These are phyloP conservation scores for Athelia psychrophila DNA, from an alignment of 1,284 basidiomycete genomes.

Conservation along the genomic window DNA sequence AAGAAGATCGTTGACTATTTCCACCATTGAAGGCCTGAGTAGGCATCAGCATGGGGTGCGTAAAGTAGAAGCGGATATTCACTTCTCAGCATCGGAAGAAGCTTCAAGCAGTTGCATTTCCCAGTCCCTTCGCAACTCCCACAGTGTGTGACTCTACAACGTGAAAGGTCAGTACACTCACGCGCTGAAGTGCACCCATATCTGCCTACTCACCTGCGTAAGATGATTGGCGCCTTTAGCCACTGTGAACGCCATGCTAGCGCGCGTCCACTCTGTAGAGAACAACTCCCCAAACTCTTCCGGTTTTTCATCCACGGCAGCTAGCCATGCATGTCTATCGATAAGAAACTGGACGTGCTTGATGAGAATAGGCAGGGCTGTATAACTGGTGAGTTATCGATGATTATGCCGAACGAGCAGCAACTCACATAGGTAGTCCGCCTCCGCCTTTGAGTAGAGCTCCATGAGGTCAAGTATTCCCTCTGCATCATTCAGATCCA, in stretches of 20 bases:
- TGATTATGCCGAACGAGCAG: too few species aligned
- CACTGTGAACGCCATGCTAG: conserved; percentile 51
- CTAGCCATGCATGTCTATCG: conserved; percentile 48
- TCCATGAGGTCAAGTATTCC: conserved; percentile 57
- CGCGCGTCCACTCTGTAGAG: conserved; percentile 58
- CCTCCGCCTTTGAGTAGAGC: conserved; percentile 69
- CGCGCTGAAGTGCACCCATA: not conserved
- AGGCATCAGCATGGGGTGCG: not conserved
- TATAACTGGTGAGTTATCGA: too few species aligned
- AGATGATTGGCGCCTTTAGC: conserved; percentile 60
- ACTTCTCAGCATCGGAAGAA: conserved; percentile 47
- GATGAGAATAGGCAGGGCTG: conserved; percentile 72
- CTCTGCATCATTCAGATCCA: conserved; percentile 46
- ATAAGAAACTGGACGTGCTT: conserved; percentile 71
- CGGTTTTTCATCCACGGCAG: conserved; percentile 38
- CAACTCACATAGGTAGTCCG: conserved; percentile 78
- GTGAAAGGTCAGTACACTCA: not conserved
- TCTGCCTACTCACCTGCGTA: conserved; percentile 41
- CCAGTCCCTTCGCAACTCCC: conserved; percentile 76
- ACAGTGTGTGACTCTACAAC: conserved; percentile 64
- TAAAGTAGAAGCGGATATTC: conserved; percentile 9
- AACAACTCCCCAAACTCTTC: conserved; percentile 51
- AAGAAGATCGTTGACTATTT: conserved; percentile 47
- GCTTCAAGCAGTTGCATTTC: conserved; percentile 61
- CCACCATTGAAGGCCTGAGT: conserved; percentile 36